Evolutionary conservation across 2,329 filamentous ascomycete genomes (phyloP), one percentile per base, ranked within the genome.

Genomic region (Trichoderma koningiopsis): DNA sequence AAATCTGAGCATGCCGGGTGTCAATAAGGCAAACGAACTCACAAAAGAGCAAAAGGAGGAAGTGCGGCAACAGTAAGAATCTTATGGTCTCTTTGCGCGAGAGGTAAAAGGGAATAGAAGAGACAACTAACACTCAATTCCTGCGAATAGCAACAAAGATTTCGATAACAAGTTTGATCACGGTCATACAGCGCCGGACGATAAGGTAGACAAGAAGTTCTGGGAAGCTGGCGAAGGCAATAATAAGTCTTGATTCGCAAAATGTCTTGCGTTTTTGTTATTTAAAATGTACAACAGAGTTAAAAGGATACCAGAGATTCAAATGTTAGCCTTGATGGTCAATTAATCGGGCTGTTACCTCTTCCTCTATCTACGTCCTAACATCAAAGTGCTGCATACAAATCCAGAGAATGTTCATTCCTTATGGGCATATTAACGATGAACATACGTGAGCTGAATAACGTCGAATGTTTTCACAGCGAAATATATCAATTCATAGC

Each of bases 191-290:
- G 83, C 83, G 0, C 78, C 74, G 1, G 76, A 79, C 1, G 85
- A 88, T 69, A 85, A 85, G 78, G 86, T 89, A 2, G 79, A 87
- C 70, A 84, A 85, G 76, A 83, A 82, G 22, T 89, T 85, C 71
- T 89, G 87, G 85, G 56, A 29, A 53, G 71, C 49, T 16, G 0
- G 70, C 69, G 55, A 31, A 43, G 57, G 37, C 16, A 4, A 33
- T 8, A 27, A 10, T 6, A 52, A 49, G 37, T 2, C 53, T 14
- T 67, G 55, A 67, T 22, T 43, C n/a, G 5, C 8, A 16, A 33
- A 33, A 10, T 11, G 8, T 31, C 47, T 16, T 37, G 8, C 6
- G 10, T 4, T 58, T 22, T 27, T 37, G 47, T 29, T 8, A 40
- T 40, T 27, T 37, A 37, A 53, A 37, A 33, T 27, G 35, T 56